Conservation (phyloP, 139 green algal genomes). For the Chara braunii region DNA sequence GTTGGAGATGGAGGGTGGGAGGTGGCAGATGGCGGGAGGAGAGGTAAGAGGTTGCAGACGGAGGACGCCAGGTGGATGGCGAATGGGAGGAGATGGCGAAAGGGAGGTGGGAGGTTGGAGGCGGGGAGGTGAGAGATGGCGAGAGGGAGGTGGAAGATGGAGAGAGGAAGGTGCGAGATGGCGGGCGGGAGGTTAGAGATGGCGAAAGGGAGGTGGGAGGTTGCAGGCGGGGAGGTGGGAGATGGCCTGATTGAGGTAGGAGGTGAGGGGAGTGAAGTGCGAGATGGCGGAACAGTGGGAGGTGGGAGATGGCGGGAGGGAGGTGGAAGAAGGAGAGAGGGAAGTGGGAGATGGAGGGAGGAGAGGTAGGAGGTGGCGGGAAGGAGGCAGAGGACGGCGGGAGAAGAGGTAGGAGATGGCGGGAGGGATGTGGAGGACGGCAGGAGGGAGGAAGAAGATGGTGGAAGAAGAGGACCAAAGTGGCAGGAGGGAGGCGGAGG, state of each 20-base stretch:
- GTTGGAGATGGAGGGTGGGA: background rate
- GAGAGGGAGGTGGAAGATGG: background rate
- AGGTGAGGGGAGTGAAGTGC: background rate
- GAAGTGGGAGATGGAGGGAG: background rate
- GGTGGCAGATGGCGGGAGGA: background rate
- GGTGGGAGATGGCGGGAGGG: background rate
- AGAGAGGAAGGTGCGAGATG: background rate
- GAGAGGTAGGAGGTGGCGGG: background rate
- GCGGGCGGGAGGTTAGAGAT: background rate
- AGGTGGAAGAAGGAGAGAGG: background rate
- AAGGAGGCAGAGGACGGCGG: background rate
- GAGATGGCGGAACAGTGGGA: background rate
- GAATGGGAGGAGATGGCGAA: background rate
- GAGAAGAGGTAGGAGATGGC: background rate
- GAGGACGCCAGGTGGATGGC: background rate
- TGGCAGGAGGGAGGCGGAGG: no score
- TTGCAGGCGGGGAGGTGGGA: background rate
- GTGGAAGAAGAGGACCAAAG: no score
- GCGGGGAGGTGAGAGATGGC: background rate
- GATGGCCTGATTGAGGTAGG: background rate
- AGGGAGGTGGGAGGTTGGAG: background rate
- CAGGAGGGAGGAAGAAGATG: no score
- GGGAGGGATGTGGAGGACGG: background rate
- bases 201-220: background rate
- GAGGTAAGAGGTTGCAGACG: background rate